A percentile compares a stretch with the other conserved stretches of the same genome.
Conservation (phyloP, 169 alveolate genomes). For the Hammondia hammondi region DNA sequence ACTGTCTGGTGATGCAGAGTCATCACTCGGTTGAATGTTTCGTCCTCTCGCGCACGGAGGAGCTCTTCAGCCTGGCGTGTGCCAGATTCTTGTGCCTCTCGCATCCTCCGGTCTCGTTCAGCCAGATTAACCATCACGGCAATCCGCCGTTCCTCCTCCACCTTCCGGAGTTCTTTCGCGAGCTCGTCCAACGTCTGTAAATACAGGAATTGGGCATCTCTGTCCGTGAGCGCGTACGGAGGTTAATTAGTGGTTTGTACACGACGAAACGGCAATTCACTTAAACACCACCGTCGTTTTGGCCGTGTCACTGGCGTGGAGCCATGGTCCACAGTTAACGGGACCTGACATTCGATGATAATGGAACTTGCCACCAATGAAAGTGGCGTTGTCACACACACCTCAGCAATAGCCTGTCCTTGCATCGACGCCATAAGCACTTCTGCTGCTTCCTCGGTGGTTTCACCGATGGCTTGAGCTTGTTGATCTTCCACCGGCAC, state of each 20-base stretch:
- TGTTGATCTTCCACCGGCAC: slow-evolving; percentile 75
- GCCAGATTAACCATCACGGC: slow-evolving; percentile 91
- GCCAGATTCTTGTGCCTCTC: slow-evolving; percentile 94
- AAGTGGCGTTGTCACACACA: neutral
- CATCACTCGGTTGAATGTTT: slow-evolving; percentile 86
- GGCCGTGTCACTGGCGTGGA: too few species aligned
- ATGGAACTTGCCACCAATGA: neutral
- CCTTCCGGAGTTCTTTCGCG: slow-evolving; percentile 88
- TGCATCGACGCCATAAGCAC: slow-evolving; percentile 63
- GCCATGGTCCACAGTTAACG: neutral
- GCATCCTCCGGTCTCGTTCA: slow-evolving; percentile 91
- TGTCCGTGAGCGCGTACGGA: too few species aligned
- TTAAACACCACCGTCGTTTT: too few species aligned
- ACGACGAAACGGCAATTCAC: too few species aligned
- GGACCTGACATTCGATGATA: neutral
- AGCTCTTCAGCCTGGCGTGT: slow-evolving; percentile 93
- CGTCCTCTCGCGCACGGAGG: slow-evolving; percentile 91
- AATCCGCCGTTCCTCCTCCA: slow-evolving; percentile 80
- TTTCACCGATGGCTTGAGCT: neutral
- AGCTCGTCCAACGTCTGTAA: slow-evolving; percentile 90
- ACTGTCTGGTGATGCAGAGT: slow-evolving; percentile 91
- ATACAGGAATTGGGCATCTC: too few species aligned
- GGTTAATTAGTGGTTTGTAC: too few species aligned
- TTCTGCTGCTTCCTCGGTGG: slow-evolving; percentile 51
- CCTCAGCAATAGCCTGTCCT: slow-evolving; percentile 59